These are phyloP conservation scores for Thielaviopsis punctulata DNA, from an alignment of 2,329 filamentous ascomycete genomes.

Conservation along the genomic window DNA sequence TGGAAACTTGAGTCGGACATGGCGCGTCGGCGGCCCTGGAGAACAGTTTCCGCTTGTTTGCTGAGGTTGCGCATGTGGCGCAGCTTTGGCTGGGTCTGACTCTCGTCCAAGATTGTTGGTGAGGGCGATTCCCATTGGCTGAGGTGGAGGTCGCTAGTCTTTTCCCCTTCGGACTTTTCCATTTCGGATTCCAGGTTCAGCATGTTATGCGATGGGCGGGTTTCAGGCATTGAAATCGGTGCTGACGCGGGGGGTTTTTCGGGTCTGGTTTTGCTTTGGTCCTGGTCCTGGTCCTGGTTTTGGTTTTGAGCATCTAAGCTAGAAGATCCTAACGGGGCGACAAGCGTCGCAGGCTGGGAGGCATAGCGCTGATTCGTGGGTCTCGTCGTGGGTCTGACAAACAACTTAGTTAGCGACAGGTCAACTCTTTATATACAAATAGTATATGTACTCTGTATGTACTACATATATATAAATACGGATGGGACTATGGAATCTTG, in stretches of 20 bases:
- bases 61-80: constrained; percentile 3
- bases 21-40: constrained; percentile 37
- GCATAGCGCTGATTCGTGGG: constrained; percentile 44
- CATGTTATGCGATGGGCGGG: neutral
- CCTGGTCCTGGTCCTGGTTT: neutral
- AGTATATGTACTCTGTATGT: too few relatives aligned
- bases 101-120: neutral
- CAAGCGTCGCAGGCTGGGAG: constrained; percentile 27
- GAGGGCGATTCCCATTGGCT: constrained; percentile 14
- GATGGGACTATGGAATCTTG: constrained; percentile 4
- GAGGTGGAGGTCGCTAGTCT: constrained; percentile 17
- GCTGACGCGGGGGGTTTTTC: constrained; percentile 39
- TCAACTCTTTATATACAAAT: neutral
- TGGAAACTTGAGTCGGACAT: constrained; percentile 64
- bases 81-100: neutral
- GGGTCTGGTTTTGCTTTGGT: neutral
- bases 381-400: constrained; percentile 38
- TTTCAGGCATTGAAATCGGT: constrained; percentile 32
- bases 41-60: neutral
- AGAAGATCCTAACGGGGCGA: too few relatives aligned
- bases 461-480: too few relatives aligned
- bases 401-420: neutral
- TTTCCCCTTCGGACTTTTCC: neutral
- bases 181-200: too few relatives aligned
- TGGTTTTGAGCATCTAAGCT: too few relatives aligned